phyloP scores from a whole-genome alignment of 208 protist genomes.

The Lotmaria passim region DNA sequence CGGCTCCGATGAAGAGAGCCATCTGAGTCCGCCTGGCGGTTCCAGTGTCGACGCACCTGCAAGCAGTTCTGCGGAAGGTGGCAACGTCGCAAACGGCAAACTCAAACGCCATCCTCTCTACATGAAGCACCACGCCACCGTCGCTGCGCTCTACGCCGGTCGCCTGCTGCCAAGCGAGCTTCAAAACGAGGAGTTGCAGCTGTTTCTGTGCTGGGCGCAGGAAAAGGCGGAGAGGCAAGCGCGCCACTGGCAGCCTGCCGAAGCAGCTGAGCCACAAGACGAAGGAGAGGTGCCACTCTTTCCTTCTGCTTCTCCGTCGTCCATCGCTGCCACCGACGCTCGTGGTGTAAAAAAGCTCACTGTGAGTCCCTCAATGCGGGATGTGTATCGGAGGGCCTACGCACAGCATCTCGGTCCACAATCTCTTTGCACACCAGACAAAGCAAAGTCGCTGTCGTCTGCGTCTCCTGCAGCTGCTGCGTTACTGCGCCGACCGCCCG shows the following conservation, averaged over 20 bases:
- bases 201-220: slow-evolving; percentile 35
- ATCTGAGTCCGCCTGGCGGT: background rate
- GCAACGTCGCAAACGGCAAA: background rate
- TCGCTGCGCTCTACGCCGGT: slow-evolving; percentile 16
- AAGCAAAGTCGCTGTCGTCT: background rate
- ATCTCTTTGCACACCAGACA: background rate
- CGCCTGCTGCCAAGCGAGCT: slow-evolving; percentile 21
- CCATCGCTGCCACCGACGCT: background rate
- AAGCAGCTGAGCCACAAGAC: background rate
- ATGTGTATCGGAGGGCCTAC: background rate
- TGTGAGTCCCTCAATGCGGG: background rate
- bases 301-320: background rate
- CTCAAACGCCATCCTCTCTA: slow-evolving; percentile 15
- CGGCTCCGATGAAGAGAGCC: too few relatives aligned
- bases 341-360: background rate
- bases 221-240: slow-evolving; percentile 19
- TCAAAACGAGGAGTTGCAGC: slow-evolving; percentile 25
- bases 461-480: background rate
- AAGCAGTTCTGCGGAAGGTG: background rate
- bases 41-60: background rate
- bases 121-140: slow-evolving; percentile 21
- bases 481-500: background rate
- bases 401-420: background rate
- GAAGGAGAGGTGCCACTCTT: background rate
- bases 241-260: background rate